Conservation (phyloP, 768 basidiomycete species). For the Kwoniella botswanensis region DNA sequence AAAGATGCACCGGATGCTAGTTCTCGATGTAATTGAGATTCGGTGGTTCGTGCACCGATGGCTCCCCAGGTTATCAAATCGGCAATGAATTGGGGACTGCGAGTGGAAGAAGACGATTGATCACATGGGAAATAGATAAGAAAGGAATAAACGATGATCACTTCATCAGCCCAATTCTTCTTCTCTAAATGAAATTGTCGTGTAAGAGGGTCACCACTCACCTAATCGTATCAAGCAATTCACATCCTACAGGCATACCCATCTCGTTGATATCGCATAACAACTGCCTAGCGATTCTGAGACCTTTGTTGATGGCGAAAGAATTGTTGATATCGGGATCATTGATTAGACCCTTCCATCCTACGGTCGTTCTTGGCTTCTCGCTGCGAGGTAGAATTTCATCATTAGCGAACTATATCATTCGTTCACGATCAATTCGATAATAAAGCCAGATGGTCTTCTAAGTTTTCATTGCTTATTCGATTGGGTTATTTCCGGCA, state of each 20-base stretch:
- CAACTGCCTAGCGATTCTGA: conserved; percentile 82
- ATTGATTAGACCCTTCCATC: conserved; percentile 79
- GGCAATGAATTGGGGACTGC: conserved; percentile 84
- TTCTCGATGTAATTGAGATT: conserved; percentile 95
- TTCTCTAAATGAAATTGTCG: background rate
- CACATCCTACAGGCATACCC: conserved; percentile 91
- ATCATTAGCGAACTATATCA: background rate
- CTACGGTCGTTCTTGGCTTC: conserved; percentile 97
- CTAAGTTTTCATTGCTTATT: no score
- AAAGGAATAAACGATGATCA: no score
- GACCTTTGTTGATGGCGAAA: conserved; percentile 96
- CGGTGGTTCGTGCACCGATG: conserved; percentile 96
- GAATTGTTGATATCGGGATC: conserved; percentile 95
- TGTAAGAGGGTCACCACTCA: conserved; percentile 30
- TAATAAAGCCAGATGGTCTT: no score
- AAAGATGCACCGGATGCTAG: conserved; percentile 94
- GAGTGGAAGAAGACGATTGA: background rate
- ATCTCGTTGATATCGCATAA: conserved; percentile 87
- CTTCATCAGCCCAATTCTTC: background rate
- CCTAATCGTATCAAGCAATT: conserved; percentile 75
- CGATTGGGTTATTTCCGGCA: no score
- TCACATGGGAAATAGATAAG: no score
- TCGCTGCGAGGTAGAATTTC: conserved; percentile 55
- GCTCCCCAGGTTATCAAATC: conserved; percentile 95
- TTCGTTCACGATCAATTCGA: no score